Evolutionary conservation across 352 stramenopile species (phyloP).

Genomic region (Pythium aphanidermatum): DNA sequence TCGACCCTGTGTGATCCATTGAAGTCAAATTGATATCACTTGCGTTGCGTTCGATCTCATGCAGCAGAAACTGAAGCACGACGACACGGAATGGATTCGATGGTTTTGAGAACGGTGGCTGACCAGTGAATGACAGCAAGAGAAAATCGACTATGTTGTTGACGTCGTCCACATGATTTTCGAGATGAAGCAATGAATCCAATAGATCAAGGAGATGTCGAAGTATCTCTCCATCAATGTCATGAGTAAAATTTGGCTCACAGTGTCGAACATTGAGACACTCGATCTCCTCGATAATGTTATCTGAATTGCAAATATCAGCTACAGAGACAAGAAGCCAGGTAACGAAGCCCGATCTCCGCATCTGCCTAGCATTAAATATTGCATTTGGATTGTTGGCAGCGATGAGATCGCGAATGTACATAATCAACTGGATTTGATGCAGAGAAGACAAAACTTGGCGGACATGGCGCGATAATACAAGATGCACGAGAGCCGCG

Average conservation of each 20-base stretch:
- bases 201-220: slow-evolving; percentile 38
- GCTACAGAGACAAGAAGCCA: slow-evolving; percentile 57
- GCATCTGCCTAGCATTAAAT: slow-evolving; percentile 71
- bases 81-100: slow-evolving; percentile 14
- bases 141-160: slow-evolving; percentile 34
- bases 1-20: background rate
- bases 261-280: slow-evolving; percentile 42
- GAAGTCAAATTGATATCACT: too few relatives aligned
- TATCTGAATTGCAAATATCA: slow-evolving; percentile 42
- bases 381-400: slow-evolving; percentile 58
- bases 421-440: slow-evolving; percentile 45
- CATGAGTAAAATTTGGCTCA: slow-evolving; percentile 41
- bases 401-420: slow-evolving; percentile 42
- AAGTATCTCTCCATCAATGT: slow-evolving; percentile 36
- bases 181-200: slow-evolving; percentile 36
- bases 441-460: slow-evolving; percentile 28
- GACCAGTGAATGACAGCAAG: slow-evolving; percentile 35
- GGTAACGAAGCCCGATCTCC: slow-evolving; percentile 35
- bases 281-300: slow-evolving; percentile 19
- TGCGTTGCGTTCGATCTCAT: slow-evolving; percentile 9
- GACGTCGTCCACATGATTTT: slow-evolving; percentile 58
- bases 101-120: slow-evolving; percentile 3
- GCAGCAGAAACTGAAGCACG: slow-evolving; percentile 19
- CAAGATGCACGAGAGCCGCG: slow-evolving; percentile 40
- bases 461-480: slow-evolving; percentile 44